Evolutionary conservation across 768 basidiomycete genomes (phyloP).

Genomic region (Trametes villosa): DNA sequence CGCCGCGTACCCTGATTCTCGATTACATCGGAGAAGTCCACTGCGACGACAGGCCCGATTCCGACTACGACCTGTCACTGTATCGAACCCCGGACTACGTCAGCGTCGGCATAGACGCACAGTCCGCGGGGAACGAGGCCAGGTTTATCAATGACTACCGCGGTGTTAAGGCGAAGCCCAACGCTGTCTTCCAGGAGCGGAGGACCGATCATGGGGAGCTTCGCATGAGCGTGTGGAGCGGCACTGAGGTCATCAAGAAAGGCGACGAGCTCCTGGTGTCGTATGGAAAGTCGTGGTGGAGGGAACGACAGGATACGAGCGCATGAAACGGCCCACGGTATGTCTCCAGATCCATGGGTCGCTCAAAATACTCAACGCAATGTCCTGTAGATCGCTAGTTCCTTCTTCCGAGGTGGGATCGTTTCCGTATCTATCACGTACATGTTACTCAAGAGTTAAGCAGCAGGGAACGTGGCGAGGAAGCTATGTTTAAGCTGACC

Average conservation of each 20-base stretch:
- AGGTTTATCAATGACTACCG: slow-evolving; percentile 93
- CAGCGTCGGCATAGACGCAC: slow-evolving; percentile 81
- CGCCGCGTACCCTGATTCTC: slow-evolving; percentile 65
- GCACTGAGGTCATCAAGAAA: slow-evolving; percentile 61
- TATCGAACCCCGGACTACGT: slow-evolving; percentile 57
- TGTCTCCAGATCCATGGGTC: too few relatives aligned
- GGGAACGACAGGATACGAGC: slow-evolving; percentile 39
- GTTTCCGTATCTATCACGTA: too few relatives aligned
- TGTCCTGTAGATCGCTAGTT: too few relatives aligned
- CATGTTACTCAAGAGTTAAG: too few relatives aligned
- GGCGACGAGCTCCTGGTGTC: slow-evolving; percentile 87
- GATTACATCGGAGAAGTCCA: slow-evolving; percentile 89
- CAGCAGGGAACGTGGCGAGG: too few relatives aligned
- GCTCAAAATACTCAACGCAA: too few relatives aligned
- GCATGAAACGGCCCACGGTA: neutral
- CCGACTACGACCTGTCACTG: slow-evolving; percentile 92
- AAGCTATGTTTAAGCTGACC: too few relatives aligned
- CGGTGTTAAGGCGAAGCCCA: slow-evolving; percentile 69
- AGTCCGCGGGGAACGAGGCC: slow-evolving; percentile 78
- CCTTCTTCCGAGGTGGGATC: too few relatives aligned
- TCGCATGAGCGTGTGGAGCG: slow-evolving; percentile 79
- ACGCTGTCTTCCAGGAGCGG: slow-evolving; percentile 69
- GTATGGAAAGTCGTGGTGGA: slow-evolving; percentile 91
- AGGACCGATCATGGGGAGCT: slow-evolving; percentile 60
- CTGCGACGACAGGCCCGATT: slow-evolving; percentile 67